Base-by-base conservation (phyloP, 176 grass and related monocot genomes). In the Metroxylon sagu region DNA sequence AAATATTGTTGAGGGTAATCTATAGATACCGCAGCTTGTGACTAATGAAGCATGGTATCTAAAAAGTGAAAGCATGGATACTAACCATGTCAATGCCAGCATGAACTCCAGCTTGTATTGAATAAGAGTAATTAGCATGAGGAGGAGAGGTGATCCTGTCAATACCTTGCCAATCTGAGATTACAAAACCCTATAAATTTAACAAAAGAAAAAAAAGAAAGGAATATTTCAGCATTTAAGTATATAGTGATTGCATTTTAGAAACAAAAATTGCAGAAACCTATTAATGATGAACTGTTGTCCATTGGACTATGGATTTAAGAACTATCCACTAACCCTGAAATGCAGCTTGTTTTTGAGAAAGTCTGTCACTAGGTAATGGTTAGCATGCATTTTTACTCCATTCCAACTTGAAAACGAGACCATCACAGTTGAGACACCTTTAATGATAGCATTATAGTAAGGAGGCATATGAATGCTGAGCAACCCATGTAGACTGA, bases 371-470 rank as follows among this genome's bases (percentile, higher is more conserved):
- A 90, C 35, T 3, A 90, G 68, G 61, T 43, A 54, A 73, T 76
- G 77, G 56, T 90, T 86, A 10, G 87, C 79, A n/a, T 90, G 87
- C 87, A 90, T 90, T 43, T 90, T 90, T 19, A 48, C 60, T 27
- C 87, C 87, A 0, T 91, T 91, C 87, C 82, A 85, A 25, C 87
- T 91, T 18, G 87, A 91, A 60, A 80, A 91, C 0, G 87, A 91
- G 63, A 74, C 60, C 87, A 91, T 91, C 55, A 91, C 76, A 12
- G 87, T 86, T 6, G 87, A 85, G 64, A 91, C 79, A 14, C 87
- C 87, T 83, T 66, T 65, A 51, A 82, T 79, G 55, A 91, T 63
- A 18, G 87, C 19, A 58, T 82, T 71, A 3, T 91, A 82, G 53
- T 86, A 86, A 14, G 87, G 72, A 67, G 87, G 68, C 87, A 91